A percentile compares a stretch with the other conserved stretches of the same genome.
Conservation (phyloP, 1,284 basidiomycete species). For the Macrocybe sp. region DNA sequence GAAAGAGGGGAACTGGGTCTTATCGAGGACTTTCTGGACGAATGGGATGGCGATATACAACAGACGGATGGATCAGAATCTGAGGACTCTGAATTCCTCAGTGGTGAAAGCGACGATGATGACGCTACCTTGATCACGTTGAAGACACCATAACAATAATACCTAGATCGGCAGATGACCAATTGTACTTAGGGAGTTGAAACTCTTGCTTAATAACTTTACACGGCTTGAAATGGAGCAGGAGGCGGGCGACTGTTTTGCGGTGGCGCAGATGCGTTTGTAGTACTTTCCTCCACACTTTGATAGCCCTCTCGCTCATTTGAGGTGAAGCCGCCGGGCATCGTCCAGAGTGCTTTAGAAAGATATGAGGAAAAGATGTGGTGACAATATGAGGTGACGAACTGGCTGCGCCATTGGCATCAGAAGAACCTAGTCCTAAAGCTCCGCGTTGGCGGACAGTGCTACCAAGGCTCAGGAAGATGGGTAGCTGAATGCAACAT, state of each 20-base stretch:
- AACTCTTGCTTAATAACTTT: constrained; percentile 7
- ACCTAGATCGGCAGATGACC: too few relatives aligned
- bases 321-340: constrained; percentile 76
- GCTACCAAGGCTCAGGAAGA: constrained; percentile 49
- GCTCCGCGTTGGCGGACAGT: constrained; percentile 62
- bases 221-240: constrained; percentile 27
- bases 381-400: constrained; percentile 8
- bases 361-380: constrained; percentile 4
- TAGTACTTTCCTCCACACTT: constrained; percentile 51
- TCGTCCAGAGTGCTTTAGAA: constrained; percentile 64
- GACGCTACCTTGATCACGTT: too few relatives aligned
- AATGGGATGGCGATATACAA: constrained; percentile 21
- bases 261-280: constrained; percentile 11
- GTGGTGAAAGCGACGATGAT: background rate
- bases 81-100: background rate
- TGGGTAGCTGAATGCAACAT: constrained; percentile 43
- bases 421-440: constrained; percentile 41
- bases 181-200: too few relatives aligned
- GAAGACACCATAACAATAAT: too few relatives aligned
- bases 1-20: constrained; percentile 43
- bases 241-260: constrained; percentile 17
- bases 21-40: constrained; percentile 24
- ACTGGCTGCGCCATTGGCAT: constrained; percentile 64
- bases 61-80: background rate
- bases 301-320: constrained; percentile 65